A percentile compares a stretch with the other conserved stretches of the same genome.
These are phyloP conservation scores for Glebionis coronaria DNA, from an alignment of 129 eudicot species.

Conservation along the genomic window DNA sequence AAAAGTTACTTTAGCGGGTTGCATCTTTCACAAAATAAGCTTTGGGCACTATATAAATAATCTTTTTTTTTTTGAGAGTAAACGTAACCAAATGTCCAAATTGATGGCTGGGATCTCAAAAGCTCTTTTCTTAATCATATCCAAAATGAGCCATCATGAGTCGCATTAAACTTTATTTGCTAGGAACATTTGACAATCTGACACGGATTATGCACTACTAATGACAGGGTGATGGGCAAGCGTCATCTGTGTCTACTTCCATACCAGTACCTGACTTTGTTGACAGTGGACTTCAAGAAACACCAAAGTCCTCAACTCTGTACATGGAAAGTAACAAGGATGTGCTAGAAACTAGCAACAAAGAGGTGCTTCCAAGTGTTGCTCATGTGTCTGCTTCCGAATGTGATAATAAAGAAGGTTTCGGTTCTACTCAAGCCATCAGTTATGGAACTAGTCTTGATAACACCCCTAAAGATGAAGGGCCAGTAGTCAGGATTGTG, in stretches of 20 bases:
- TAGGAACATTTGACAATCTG: slow-evolving; percentile 3
- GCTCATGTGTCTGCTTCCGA: slow-evolving; percentile 14
- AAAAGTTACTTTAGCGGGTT: too few species aligned
- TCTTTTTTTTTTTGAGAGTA: too few species aligned
- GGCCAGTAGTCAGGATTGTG: too few species aligned
- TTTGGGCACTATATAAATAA: too few species aligned
- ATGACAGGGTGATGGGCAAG: slow-evolving; percentile 40
- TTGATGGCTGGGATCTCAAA: too few species aligned
- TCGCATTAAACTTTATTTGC: not conserved
- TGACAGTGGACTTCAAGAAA: slow-evolving; percentile 18
- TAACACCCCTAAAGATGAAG: too few species aligned
- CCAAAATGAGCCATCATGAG: not conserved
- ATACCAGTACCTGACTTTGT: slow-evolving; percentile 14
- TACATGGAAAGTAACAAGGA: slow-evolving; percentile 11
- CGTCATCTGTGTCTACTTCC: slow-evolving; percentile 29
- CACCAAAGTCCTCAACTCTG: slow-evolving; percentile 23
- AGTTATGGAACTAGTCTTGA: not conserved
- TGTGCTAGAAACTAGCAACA: slow-evolving; percentile 19
- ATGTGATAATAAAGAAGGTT: slow-evolving; percentile 16
- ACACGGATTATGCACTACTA: slow-evolving; percentile 9
- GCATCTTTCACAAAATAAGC: too few species aligned
- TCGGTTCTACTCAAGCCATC: not conserved
- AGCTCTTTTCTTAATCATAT: too few species aligned
- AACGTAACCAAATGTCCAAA: too few species aligned
- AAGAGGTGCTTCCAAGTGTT: slow-evolving; percentile 7